Percentiles rank a stretch among this genome's conserved stretches.
These are phyloP conservation scores for Pyricularia sp. DNA, from an alignment of 2,329 filamentous ascomycete species.

Conservation along the genomic window DNA sequence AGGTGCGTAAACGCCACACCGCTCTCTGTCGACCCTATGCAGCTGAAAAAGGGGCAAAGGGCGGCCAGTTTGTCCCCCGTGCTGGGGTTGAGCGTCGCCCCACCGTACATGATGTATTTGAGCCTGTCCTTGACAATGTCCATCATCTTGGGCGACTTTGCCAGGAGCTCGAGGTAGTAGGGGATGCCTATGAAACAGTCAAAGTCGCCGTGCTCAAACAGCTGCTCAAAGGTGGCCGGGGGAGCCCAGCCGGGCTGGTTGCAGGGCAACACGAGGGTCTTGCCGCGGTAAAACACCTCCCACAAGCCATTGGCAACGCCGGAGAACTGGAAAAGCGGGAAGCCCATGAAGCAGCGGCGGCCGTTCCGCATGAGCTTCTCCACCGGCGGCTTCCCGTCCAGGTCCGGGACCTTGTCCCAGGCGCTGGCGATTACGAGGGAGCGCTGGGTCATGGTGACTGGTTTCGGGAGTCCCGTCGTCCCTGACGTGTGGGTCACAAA, in stretches of 20 bases:
- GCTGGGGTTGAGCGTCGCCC: slow-evolving; percentile 1
- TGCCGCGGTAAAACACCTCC: slow-evolving; percentile 3
- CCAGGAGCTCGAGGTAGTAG: slow-evolving; percentile 1
- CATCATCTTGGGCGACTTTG: background rate
- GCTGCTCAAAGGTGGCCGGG: background rate
- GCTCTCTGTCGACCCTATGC: slow-evolving; percentile 2
- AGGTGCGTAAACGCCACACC: slow-evolving; percentile 1
- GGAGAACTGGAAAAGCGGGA: slow-evolving; percentile 1
- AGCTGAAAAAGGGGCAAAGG: background rate
- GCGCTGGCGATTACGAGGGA: slow-evolving; percentile 1
- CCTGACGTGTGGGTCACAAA: slow-evolving; percentile 2
- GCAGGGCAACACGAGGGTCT: background rate
- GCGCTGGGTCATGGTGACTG: background rate
- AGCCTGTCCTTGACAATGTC: background rate
- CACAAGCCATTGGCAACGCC: slow-evolving; percentile 1
- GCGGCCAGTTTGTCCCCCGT: background rate
- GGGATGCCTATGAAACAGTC: slow-evolving; percentile 3
- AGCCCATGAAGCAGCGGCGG: slow-evolving; percentile 1
- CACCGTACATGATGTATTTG: slow-evolving; percentile 3
- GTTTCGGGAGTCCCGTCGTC: background rate
- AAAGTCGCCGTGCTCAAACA: slow-evolving; percentile 2
- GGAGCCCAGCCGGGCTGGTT: slow-evolving; percentile 2
- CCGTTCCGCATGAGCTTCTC: background rate
- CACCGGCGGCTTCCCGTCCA: slow-evolving; percentile 1
- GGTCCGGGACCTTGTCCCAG: slow-evolving; percentile 1